These are phyloP conservation scores for Alternaria consortialis DNA, from an alignment of 2,329 filamentous ascomycete genomes.

Conservation along the genomic window DNA sequence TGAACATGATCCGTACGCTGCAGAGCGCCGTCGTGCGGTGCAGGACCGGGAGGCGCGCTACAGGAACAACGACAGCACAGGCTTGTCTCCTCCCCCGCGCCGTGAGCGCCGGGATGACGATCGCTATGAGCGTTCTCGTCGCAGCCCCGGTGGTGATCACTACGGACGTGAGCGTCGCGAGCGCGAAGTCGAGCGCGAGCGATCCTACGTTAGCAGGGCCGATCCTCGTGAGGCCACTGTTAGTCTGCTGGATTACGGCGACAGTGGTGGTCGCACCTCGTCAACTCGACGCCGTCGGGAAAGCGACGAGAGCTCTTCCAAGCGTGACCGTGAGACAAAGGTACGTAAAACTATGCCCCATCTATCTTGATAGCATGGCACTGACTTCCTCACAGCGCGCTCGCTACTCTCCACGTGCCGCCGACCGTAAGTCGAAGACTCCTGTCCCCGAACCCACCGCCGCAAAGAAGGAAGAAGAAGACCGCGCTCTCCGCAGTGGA, in stretches of 20 bases:
- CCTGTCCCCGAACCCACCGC: constrained; percentile 49
- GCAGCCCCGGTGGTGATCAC: constrained; percentile 66
- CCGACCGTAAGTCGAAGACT: constrained; percentile 67
- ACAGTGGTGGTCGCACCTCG: constrained; percentile 62
- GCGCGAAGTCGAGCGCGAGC: constrained; percentile 88
- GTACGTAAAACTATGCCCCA: constrained; percentile 37
- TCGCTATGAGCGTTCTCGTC: constrained; percentile 61
- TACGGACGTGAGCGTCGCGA: constrained; percentile 90
- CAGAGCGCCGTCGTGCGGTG: constrained; percentile 90
- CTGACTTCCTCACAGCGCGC: constrained; percentile 43
- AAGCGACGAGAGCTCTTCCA: constrained; percentile 65
- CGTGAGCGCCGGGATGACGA: constrained; percentile 53
- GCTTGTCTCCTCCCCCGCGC: constrained; percentile 62
- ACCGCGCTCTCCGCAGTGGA: constrained; percentile 77
- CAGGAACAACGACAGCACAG: constrained; percentile 78
- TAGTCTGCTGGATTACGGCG: constrained; percentile 91
- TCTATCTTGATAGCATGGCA: constrained; percentile 6
- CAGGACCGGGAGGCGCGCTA: constrained; percentile 95
- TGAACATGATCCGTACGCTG: constrained; percentile 94
- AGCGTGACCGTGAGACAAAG: constrained; percentile 56
- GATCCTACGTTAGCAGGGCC: constrained; percentile 79
- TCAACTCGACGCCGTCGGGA: constrained; percentile 76
- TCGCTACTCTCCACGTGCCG: constrained; percentile 64
- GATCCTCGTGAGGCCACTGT: constrained; percentile 77
- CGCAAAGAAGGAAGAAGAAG: constrained; percentile 61